Base-by-base conservation (phyloP, 768 basidiomycete species). In the Suillus decipiens region DNA sequence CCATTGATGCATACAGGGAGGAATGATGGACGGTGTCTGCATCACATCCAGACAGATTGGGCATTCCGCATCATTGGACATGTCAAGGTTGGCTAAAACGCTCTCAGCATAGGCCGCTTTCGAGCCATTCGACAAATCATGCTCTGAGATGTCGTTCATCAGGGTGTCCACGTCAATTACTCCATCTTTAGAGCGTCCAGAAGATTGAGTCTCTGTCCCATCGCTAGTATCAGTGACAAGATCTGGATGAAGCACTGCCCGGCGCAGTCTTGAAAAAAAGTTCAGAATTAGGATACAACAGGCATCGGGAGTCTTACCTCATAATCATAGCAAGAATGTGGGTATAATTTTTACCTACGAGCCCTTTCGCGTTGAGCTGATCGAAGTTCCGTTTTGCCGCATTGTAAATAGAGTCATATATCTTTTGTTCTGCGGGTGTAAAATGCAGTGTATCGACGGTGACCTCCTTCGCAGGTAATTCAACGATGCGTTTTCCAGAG, bases 321-420 rank as follows among this genome's bases (percentile, higher is more conserved):
- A 96, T 96, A 36, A 98, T 81, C 90, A 96, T 95, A 14, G 95
- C 93, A 69, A 98, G 83, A 72, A 95, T 93, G 73, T 93, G 87
- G 22, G 92, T 90, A 73, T 91, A 90, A 68, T 94, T 93, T 72
- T 86, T 91, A 67, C 87, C 85, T 36, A 93, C 79, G 2, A 89
- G 78, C 4, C 95, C 95, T 72, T 89, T 89, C 4, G 87, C 88
- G 66, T 87, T 88, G 22, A 96, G 80, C 61, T 84, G 84, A 60
- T 95, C 89, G 71, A 95, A 98, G 65, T 88, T 85, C 50, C 80
- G 79, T 76, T 95, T 96, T 2, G 88, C 93, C 45, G 89, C 84
- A 60, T 80, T 76, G 74, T 92, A 96, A 59, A 96, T 86, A 8
- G 89, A 89, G 71, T 95, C 89, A 73, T 99, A 99, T 41, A 98